Conservation (phyloP, 176 grass and related monocot species). For the Tuctoria greenei region DNA sequence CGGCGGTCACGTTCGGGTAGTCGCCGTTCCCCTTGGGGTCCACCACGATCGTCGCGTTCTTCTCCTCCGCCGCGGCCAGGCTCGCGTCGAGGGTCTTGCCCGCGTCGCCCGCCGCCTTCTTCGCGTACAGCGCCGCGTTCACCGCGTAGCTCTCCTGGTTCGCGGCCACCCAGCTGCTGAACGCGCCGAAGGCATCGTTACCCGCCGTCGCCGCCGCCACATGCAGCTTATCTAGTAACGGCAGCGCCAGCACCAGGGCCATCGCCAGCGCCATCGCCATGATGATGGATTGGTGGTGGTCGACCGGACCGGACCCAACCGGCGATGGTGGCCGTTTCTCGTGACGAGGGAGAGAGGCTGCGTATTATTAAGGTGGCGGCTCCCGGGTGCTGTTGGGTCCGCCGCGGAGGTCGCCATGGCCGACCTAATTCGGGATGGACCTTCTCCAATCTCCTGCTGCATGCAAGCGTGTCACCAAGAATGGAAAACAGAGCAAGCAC, state of each 20-base stretch:
- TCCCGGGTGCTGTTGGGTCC: not conserved
- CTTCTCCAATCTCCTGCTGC: too few relatives aligned
- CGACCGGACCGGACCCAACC: too few relatives aligned
- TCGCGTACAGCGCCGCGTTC: conserved; percentile 22
- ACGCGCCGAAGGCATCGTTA: not conserved
- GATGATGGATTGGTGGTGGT: not conserved
- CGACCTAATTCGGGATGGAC: not conserved
- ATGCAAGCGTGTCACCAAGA: too few relatives aligned
- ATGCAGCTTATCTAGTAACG: too few relatives aligned
- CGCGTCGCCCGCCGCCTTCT: not conserved
- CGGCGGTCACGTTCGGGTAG: conserved; percentile 42
- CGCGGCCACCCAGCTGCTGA: conserved; percentile 1
- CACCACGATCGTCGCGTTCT: conserved; percentile 21
- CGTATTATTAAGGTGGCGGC: not conserved
- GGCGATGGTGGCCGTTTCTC: too few relatives aligned
- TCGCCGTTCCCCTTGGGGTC: conserved; percentile 24
- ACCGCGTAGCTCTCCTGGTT: conserved; percentile 29
- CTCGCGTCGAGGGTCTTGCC: conserved; percentile 31
- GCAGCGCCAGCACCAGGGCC: not conserved
- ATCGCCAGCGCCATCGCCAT: too few relatives aligned
- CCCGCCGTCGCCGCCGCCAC: not conserved
- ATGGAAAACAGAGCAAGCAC: too few relatives aligned
- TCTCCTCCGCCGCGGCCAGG: conserved; percentile 31
- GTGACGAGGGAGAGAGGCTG: too few relatives aligned
- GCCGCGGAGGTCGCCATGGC: not conserved